Conservation (phyloP, 768 basidiomycete species). For the Trametes gibbosa region DNA sequence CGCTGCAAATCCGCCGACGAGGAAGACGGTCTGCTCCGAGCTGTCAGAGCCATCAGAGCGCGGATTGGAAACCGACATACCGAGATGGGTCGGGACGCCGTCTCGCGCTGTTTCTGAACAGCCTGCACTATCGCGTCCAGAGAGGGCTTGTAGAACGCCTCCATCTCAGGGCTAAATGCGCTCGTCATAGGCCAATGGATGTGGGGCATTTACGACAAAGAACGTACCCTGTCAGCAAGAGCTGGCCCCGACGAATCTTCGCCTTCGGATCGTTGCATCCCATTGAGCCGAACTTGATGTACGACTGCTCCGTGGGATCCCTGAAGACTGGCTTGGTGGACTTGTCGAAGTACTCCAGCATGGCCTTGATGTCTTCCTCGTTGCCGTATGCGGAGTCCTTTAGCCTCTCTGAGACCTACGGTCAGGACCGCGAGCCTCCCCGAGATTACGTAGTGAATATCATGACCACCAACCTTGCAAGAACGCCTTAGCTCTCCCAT, state of each 20-base stretch:
- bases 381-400: conserved; percentile 32
- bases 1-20: conserved; percentile 81
- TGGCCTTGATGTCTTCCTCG: conserved; percentile 35
- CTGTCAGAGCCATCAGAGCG: neutral
- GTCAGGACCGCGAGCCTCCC: neutral
- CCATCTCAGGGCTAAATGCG: conserved; percentile 32
- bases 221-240: conserved; percentile 38
- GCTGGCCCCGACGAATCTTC: conserved; percentile 39
- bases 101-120: conserved; percentile 6
- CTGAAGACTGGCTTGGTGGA: conserved; percentile 44
- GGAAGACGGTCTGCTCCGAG: conserved; percentile 69
- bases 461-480: conserved; percentile 28
- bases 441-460: neutral
- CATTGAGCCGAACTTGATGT: conserved; percentile 42
- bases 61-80: neutral
- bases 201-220: neutral
- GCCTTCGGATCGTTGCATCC: conserved; percentile 39
- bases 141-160: conserved; percentile 44
- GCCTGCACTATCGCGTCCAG: conserved; percentile 36
- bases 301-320: conserved; percentile 37
- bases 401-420: neutral
- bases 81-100: neutral
- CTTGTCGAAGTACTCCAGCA: conserved; percentile 41
- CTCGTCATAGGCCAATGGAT: too few species aligned
- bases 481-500: conserved; percentile 32